These are phyloP conservation scores for Golubevia sp. DNA, from an alignment of 1,284 basidiomycete genomes.

Conservation along the genomic window DNA sequence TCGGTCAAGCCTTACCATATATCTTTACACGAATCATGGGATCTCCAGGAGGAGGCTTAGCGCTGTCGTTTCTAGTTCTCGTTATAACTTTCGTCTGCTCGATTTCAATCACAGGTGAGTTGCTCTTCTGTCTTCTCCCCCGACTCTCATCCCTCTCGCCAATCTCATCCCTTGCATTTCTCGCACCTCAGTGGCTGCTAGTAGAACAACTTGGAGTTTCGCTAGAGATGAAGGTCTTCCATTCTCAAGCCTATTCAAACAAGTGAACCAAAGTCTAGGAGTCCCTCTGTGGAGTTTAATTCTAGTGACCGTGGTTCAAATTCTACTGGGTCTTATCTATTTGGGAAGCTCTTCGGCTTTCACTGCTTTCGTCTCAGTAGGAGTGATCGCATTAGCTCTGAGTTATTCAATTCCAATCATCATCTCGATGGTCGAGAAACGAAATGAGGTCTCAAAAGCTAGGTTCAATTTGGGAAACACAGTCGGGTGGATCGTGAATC, in stretches of 20 bases:
- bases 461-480: neutral
- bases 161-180: too few relatives aligned
- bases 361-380: slow-evolving; percentile 14
- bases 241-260: neutral
- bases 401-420: slow-evolving; percentile 11
- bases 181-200: slow-evolving; percentile 13
- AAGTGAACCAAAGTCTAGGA: slow-evolving; percentile 4
- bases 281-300: slow-evolving; percentile 6
- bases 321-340: slow-evolving; percentile 14
- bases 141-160: too few relatives aligned
- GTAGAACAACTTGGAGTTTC: slow-evolving; percentile 8
- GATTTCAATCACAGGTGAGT: slow-evolving; percentile 13
- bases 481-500: slow-evolving; percentile 8
- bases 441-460: slow-evolving; percentile 4
- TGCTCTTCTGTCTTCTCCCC: too few relatives aligned
- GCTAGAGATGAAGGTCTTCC: slow-evolving; percentile 14
- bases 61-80: slow-evolving; percentile 10
- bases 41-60: slow-evolving; percentile 12
- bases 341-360: slow-evolving; percentile 11
- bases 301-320: slow-evolving; percentile 14
- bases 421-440: slow-evolving; percentile 3
- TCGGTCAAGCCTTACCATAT: slow-evolving; percentile 15
- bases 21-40: slow-evolving; percentile 14
- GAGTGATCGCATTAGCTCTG: slow-evolving; percentile 12
- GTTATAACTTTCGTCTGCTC: slow-evolving; percentile 14